Evolutionary conservation across 2,329 filamentous ascomycete genomes (phyloP), one percentile per base, ranked within the genome.

Genomic region (Decorospora gaudefroyi): DNA sequence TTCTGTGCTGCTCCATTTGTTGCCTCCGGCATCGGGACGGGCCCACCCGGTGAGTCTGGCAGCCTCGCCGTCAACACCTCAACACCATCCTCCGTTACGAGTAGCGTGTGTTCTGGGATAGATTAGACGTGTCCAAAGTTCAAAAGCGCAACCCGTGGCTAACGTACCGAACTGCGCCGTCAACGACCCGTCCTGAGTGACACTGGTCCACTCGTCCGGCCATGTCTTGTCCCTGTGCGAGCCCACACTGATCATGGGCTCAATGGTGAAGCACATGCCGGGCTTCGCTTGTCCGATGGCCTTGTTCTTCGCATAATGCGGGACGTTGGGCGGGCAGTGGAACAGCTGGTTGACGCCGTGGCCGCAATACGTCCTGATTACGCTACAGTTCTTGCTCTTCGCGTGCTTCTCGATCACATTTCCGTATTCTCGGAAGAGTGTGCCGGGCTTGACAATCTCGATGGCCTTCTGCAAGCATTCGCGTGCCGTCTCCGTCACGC

Each of bases 171-270:
- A 99, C 68, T 99, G 93, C 7, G 93, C 93, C 11, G 91, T 96
- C 67, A 83, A 78, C 72, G 87, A 88, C 36, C 93, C 93, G 68
- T 99, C 93, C 43, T 85, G 82, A 0, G 93, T 99, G 4, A 89
- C 88, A 72, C 90, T 96, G 1, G 93, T 99, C 93, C 93, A 99
- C 76, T 97, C 90, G 69, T 99, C 93, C 0, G 93, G 93, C 93
- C 93, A 99, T 0, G 90, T 97, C 69, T 93, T 87, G 67, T 99
- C 93, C 52, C 84, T 84, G 72, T 96, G 88, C 49, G 88, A 91
- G 46, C 93, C 93, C 42, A 96, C 72, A 27, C 90, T 90, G 68
- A 99, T 91, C 93, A 99, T 99, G 11, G 93, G 93, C 75, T 99
- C 93, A 50, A 99, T 99, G 0, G 93, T 99, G 65, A 99, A 99